Base-by-base conservation (phyloP, 441 rosid genomes). In the Biscutella laevigata region DNA sequence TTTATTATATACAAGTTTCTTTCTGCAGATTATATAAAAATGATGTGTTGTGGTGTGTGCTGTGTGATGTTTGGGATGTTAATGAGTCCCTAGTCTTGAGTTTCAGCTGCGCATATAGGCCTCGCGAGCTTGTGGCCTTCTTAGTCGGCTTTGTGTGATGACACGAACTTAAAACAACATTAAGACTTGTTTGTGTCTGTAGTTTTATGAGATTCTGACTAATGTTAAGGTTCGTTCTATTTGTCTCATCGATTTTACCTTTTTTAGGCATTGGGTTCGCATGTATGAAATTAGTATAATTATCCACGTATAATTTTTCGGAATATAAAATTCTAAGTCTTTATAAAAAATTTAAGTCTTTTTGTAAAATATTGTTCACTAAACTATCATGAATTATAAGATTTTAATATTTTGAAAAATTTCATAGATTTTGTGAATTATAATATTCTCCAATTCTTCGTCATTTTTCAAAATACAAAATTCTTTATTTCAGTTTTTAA, bases 1-100 rank as follows among this genome's bases (percentile, higher is more conserved):
- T 41, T 57, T 2, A 6, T 48, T 64, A 13, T 33, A 17, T 32
- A 42, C 26, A 21, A 19, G 35, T 14, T 7, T 21, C 56, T n/a
- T 14, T 6, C 28, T 25, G 34, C 60, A 30, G 38, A 45, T 33
- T 20, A 56, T 41, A 49, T n/a, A n/a, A 32, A 41, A 34, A 48
- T 33, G 40, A 0, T 56, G 36, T 32, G 55, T 62, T 55, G 57
- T 62, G 61, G 21, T 37, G 49, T 63, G 51, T 30, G 10, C n/a
- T n/a, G n/a, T n/a, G n/a, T n/a, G n/a, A 33, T 53, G 42, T 64
- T 47, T 56, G 57, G 19, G 15, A 48, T 56, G 57, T 62, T 54
- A 54, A 25, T 46, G 56, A 20, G 40, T 44, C 60, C 39, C 19
- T 6, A 62, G 42, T 53, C 21, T 36, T 6, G 48, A 47, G 44